Percentiles rank a stretch among this genome's conserved stretches.
phyloP scores from a whole-genome alignment of 2,329 filamentous ascomycete genomes.

The Huntiella omanensis region DNA sequence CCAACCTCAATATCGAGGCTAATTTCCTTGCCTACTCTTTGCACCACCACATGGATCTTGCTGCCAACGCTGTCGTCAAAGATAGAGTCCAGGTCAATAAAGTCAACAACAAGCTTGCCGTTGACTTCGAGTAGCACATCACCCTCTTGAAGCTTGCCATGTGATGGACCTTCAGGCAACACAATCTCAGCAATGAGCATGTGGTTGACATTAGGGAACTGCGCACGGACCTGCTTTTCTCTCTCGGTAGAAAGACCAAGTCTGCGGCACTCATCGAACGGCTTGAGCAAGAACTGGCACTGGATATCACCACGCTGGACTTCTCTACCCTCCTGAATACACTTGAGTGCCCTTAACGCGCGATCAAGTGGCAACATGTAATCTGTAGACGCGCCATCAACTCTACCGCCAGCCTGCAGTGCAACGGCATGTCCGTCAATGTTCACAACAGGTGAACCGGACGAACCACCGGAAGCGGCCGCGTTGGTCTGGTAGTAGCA shows the following conservation, averaged over 20 bases:
- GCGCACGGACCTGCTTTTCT: constrained; percentile 66
- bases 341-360: constrained; percentile 68
- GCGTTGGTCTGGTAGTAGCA: constrained; percentile 97
- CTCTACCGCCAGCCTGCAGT: constrained; percentile 80
- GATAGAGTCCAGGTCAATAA: constrained; percentile 78
- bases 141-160: constrained; percentile 77
- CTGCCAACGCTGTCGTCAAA: constrained; percentile 71
- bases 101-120: constrained; percentile 79
- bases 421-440: constrained; percentile 84
- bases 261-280: constrained; percentile 89
- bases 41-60: constrained; percentile 62
- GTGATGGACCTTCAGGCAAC: constrained; percentile 72
- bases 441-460: constrained; percentile 95
- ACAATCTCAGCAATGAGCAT: constrained; percentile 96
- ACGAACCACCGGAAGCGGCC: constrained; percentile 89
- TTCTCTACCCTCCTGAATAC: constrained; percentile 55
- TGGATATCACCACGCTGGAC: constrained; percentile 93
- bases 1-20: constrained; percentile 72
- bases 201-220: constrained; percentile 83
- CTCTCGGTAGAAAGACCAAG: constrained; percentile 69
- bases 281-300: constrained; percentile 90
- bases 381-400: constrained; percentile 89
- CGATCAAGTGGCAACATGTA: constrained; percentile 92
- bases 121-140: constrained; percentile 91
- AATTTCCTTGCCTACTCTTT: constrained; percentile 73